Evolutionary conservation across 2,329 filamentous ascomycete genomes (phyloP).

Genomic region (Fusarium temperatum): DNA sequence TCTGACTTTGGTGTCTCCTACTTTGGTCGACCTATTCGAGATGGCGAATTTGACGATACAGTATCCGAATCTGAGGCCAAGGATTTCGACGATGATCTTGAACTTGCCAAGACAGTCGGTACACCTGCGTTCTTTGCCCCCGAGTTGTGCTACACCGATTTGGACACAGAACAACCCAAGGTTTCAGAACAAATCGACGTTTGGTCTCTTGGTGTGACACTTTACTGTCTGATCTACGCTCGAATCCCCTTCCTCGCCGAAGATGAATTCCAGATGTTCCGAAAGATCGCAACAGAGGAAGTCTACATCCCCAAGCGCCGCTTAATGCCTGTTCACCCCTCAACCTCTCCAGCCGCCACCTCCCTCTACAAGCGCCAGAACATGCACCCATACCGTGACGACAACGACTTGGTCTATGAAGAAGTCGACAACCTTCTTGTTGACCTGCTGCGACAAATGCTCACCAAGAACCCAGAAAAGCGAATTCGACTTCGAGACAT

Average conservation of each 20-base stretch:
- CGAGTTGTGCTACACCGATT: constrained; percentile 90
- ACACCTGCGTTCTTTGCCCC: constrained; percentile 98
- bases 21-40: constrained; percentile 85
- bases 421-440: constrained; percentile 81
- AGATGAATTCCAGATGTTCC: constrained; percentile 91
- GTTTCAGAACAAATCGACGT: constrained; percentile 95
- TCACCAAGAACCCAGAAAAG: constrained; percentile 88
- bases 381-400: constrained; percentile 74
- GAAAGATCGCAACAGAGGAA: constrained; percentile 90
- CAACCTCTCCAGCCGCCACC: constrained; percentile 63
- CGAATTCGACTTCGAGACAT: constrained; percentile 91
- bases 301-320: constrained; percentile 86
- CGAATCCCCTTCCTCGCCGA: constrained; percentile 93
- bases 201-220: constrained; percentile 94
- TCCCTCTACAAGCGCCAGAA: constrained; percentile 67
- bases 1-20: constrained; percentile 99
- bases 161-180: constrained; percentile 73
- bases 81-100: constrained; percentile 90
- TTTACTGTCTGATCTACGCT: constrained; percentile 95
- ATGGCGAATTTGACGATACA: constrained; percentile 80
- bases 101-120: constrained; percentile 97
- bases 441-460: constrained; percentile 80
- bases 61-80: constrained; percentile 83
- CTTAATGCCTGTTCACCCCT: constrained; percentile 76
- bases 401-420: constrained; percentile 85